Percentiles rank a stretch among this genome's conserved stretches.
Conservation (phyloP, 176 grass and related monocot genomes). For the Dactylis glomerata region DNA sequence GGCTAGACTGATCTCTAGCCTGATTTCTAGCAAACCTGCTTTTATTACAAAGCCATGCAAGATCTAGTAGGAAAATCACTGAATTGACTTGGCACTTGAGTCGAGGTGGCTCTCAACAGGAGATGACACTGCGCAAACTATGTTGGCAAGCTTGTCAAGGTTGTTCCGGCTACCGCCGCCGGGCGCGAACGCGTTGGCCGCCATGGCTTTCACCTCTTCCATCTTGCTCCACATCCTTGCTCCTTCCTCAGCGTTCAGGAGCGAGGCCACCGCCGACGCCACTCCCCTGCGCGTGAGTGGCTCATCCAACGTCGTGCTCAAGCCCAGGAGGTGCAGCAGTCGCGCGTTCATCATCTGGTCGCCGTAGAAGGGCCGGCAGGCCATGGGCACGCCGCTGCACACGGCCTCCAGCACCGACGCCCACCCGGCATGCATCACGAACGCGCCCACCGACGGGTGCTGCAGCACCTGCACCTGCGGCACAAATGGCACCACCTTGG, state of each 20-base stretch:
- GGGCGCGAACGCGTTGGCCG: background rate
- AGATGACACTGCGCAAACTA: background rate
- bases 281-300: background rate
- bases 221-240: background rate
- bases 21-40: too few relatives aligned
- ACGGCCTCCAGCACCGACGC: background rate
- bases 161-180: background rate
- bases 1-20: too few relatives aligned
- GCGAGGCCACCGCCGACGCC: background rate
- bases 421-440: background rate
- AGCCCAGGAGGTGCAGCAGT: background rate
- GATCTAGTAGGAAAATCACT: too few relatives aligned
- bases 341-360: background rate
- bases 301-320: background rate
- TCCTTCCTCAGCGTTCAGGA: background rate
- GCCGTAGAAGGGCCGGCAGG: background rate
- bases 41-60: too few relatives aligned
- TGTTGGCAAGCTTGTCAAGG: background rate
- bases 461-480: background rate
- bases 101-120: too few relatives aligned
- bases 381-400: background rate
- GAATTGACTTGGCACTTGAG: too few relatives aligned
- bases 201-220: background rate
- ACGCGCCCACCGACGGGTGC: background rate
- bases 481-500: background rate